These are phyloP conservation scores for Schizochytrium sp. DNA, from an alignment of 108 stramenopile species.

Conservation along the genomic window DNA sequence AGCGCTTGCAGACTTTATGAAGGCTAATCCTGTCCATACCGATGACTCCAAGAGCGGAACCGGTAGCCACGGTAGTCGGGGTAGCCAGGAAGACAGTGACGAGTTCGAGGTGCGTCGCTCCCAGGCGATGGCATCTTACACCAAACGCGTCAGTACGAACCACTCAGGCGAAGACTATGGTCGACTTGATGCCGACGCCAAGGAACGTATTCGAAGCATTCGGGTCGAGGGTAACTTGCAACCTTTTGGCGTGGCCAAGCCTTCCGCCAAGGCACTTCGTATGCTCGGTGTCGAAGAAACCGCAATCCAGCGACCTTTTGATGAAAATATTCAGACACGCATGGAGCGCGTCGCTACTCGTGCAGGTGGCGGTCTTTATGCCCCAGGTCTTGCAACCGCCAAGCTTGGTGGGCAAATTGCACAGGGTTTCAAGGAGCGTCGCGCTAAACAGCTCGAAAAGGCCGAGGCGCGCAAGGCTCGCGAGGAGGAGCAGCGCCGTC, in stretches of 20 bases:
- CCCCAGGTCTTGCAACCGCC: not conserved
- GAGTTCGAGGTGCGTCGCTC: not conserved
- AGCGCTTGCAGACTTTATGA: not conserved
- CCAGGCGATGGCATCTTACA: not conserved
- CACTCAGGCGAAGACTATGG: not conserved
- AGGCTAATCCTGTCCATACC: not conserved
- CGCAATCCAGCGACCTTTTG: not conserved
- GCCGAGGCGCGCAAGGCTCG: not conserved
- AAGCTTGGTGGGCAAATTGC: not conserved
- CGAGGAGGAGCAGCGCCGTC: not conserved
- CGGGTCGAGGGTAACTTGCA: not conserved
- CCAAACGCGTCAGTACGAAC: not conserved
- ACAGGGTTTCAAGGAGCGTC: constrained; percentile 1
- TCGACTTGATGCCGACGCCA: not conserved
- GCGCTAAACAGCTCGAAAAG: not conserved
- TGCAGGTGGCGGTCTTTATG: not conserved
- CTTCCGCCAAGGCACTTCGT: not conserved
- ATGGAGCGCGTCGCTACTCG: not conserved
- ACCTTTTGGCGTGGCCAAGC: not conserved
- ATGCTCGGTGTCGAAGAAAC: not conserved
- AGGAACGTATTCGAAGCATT: not conserved
- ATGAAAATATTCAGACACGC: not conserved
- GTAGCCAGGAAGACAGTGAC: not conserved
- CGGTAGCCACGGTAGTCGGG: not conserved
- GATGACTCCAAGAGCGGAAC: not conserved